Evolutionary conservation across 2,329 filamentous ascomycete genomes (phyloP).

Genomic region (Sporothrix protearum): DNA sequence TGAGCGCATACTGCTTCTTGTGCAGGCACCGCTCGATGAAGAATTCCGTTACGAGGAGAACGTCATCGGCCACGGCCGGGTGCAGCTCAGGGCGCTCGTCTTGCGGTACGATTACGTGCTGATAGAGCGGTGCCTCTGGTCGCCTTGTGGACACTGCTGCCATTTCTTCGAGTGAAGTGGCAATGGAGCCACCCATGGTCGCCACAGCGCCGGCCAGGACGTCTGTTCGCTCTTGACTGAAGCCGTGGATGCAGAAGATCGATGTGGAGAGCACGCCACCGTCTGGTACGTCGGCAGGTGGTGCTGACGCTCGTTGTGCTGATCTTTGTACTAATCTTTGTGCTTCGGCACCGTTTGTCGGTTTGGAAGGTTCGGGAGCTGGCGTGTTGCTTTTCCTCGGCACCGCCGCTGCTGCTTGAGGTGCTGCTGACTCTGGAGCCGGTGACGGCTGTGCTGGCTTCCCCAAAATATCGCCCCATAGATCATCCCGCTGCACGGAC

Average conservation of each 20-base stretch:
- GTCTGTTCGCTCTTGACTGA: slow-evolving; percentile 50
- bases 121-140: slow-evolving; percentile 35
- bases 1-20: slow-evolving; percentile 66
- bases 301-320: neutral
- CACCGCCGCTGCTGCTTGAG: neutral
- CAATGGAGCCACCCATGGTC: slow-evolving; percentile 47
- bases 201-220: slow-evolving; percentile 47
- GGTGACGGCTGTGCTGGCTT: slow-evolving; percentile 27
- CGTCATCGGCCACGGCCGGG: slow-evolving; percentile 39
- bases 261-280: slow-evolving; percentile 47
- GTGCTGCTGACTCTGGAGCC: neutral
- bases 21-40: slow-evolving; percentile 89
- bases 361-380: neutral
- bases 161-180: slow-evolving; percentile 43
- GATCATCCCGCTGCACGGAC: slow-evolving; percentile 69
- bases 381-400: neutral
- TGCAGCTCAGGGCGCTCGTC: slow-evolving; percentile 46
- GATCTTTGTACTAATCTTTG: neutral
- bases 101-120: slow-evolving; percentile 56
- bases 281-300: neutral
- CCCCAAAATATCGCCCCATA: slow-evolving; percentile 89
- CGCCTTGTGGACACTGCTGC: slow-evolving; percentile 32
- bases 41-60: slow-evolving; percentile 74
- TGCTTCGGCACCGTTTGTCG: neutral
- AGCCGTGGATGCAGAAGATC: slow-evolving; percentile 59